Evolutionary conservation across 257 asterid genomes (phyloP).

Genomic region (Gentiana dahurica): DNA sequence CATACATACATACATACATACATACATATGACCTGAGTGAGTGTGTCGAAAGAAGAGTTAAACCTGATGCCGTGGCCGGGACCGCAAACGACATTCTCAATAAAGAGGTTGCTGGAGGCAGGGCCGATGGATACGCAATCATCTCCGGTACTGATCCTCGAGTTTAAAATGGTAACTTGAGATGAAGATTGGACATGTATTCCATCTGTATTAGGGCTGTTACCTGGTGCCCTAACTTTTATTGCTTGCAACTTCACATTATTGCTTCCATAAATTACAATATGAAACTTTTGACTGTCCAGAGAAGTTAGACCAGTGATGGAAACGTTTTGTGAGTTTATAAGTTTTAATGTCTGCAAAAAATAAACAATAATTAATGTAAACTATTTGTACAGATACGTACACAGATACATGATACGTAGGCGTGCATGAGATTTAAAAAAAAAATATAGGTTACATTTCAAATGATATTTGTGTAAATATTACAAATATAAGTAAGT

Average conservation of each 20-base stretch:
- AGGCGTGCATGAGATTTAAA: too few relatives aligned
- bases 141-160: conserved; percentile 35
- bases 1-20: too few relatives aligned
- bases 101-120: conserved; percentile 28
- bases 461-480: too few relatives aligned
- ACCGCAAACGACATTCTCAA: conserved; percentile 31
- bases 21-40: too few relatives aligned
- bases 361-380: too few relatives aligned
- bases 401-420: too few relatives aligned
- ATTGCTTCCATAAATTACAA: conserved; percentile 34
- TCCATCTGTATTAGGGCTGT: conserved; percentile 54
- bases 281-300: conserved; percentile 48
- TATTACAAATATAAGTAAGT: too few relatives aligned
- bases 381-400: too few relatives aligned
- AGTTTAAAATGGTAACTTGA: conserved; percentile 16
- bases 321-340: conserved; percentile 32
- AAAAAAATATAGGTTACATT: too few relatives aligned
- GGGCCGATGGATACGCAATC: conserved; percentile 51
- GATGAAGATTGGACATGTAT: conserved; percentile 35
- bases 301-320: conserved; percentile 30
- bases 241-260: conserved; percentile 26
- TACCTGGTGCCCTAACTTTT: conserved; percentile 19
- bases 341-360: conserved; percentile 33
- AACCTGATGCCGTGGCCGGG: conserved; percentile 54
- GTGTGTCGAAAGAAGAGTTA: too few relatives aligned